A percentile compares a stretch with the other conserved stretches of the same genome.
phyloP scores from a whole-genome alignment of 140 eudicot species.

The Stevia rebaudiana region DNA sequence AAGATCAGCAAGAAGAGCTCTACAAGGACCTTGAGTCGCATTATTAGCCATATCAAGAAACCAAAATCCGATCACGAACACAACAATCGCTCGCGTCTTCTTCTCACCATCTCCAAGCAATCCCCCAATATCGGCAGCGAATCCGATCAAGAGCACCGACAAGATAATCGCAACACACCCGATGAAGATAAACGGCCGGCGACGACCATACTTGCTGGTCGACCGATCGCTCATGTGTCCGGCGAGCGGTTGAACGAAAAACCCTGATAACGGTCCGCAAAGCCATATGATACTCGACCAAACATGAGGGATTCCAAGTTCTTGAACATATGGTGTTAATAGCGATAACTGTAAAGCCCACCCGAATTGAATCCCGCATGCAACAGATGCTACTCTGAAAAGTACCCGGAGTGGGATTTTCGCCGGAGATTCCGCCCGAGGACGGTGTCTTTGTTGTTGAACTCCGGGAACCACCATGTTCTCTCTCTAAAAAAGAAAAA shows the following conservation, averaged over 20 bases:
- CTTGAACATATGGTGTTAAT: slow-evolving; percentile 80
- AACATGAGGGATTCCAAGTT: slow-evolving; percentile 81
- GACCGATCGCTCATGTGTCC: slow-evolving; percentile 82
- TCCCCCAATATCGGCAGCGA: slow-evolving; percentile 79
- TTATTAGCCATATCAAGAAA: slow-evolving; percentile 89
- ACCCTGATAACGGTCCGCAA: slow-evolving; percentile 88
- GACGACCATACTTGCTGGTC: slow-evolving; percentile 67
- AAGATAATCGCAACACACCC: slow-evolving; percentile 48
- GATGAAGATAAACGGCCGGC: slow-evolving; percentile 70
- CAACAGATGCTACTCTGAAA: slow-evolving; percentile 69
- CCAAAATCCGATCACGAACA: slow-evolving; percentile 86
- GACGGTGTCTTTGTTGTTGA: slow-evolving; percentile 24
- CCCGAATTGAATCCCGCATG: slow-evolving; percentile 89
- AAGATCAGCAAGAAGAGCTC: slow-evolving; percentile 92
- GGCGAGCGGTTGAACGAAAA: slow-evolving; percentile 78
- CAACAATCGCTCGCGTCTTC: slow-evolving; percentile 48
- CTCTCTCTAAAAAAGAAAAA: neutral
- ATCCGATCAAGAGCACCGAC: slow-evolving; percentile 59
- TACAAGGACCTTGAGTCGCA: slow-evolving; percentile 88
- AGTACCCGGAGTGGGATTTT: slow-evolving; percentile 42
- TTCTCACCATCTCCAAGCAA: slow-evolving; percentile 57
- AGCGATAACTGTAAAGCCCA: slow-evolving; percentile 89
- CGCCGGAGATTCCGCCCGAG: slow-evolving; percentile 19
- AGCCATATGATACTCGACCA: slow-evolving; percentile 90
- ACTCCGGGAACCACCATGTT: slow-evolving; percentile 40